Evolutionary conservation across 2,329 filamentous ascomycete genomes (phyloP).

Genomic region (Apiospora phragmitis): DNA sequence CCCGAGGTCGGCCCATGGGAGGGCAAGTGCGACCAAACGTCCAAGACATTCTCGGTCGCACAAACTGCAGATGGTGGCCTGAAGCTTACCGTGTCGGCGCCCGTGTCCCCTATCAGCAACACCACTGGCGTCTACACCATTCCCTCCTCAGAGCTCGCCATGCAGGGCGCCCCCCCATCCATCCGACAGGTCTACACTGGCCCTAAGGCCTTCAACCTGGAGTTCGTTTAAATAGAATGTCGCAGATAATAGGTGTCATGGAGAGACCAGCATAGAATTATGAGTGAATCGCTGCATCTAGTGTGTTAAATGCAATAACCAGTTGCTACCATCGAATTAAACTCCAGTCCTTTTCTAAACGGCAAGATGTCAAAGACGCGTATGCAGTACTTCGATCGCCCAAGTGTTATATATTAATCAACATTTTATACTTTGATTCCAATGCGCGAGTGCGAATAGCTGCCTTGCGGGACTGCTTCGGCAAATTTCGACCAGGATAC

Average conservation of each 20-base stretch:
- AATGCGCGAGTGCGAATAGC: too few species aligned
- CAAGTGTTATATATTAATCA: too few species aligned
- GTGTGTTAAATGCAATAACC: not conserved
- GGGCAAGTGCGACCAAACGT: conserved; percentile 8
- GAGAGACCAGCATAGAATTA: not conserved
- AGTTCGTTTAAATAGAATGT: not conserved
- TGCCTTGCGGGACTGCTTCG: too few species aligned
- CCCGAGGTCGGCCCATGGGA: conserved; percentile 4
- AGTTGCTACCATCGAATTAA: not conserved
- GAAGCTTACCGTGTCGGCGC: conserved; percentile 6
- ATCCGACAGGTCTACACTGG: conserved; percentile 10
- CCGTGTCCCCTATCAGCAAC: conserved; percentile 5
- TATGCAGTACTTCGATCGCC: too few species aligned
- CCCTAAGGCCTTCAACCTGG: conserved; percentile 10
- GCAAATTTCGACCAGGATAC: too few species aligned
- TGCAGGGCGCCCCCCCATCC: not conserved
- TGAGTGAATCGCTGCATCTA: not conserved
- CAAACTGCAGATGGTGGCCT: not conserved
- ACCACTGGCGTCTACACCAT: conserved; percentile 10
- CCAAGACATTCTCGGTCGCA: conserved; percentile 7
- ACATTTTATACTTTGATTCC: too few species aligned
- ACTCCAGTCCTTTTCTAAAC: not conserved
- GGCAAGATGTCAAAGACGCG: too few species aligned
- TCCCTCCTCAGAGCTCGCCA: not conserved
- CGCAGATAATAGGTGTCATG: not conserved